Percentiles rank a stretch among this genome's conserved stretches.
These are phyloP conservation scores for Daphne laureola DNA, from an alignment of 441 rosid genomes.

Conservation along the genomic window DNA sequence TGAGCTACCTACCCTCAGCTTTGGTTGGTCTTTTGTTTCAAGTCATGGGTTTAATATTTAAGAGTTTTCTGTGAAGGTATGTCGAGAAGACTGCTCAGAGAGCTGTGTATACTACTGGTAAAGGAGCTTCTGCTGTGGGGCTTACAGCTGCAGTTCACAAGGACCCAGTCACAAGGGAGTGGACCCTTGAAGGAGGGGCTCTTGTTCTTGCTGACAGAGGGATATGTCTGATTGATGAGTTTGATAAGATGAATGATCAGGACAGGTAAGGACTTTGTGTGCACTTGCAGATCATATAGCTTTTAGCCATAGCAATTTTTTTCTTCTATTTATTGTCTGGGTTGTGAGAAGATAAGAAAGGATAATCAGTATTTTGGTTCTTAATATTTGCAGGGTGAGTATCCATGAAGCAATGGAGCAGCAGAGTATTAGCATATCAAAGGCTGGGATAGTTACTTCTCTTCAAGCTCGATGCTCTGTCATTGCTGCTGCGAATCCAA, in stretches of 20 bases:
- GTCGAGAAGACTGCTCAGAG: constrained; percentile 98
- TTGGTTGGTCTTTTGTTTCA: constrained; percentile 4
- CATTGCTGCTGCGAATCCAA: constrained; percentile 95
- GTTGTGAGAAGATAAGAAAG: background rate
- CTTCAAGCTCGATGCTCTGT: constrained; percentile 99
- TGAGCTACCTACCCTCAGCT: constrained; percentile 15
- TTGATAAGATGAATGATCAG: constrained; percentile 99
- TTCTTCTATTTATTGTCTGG: background rate
- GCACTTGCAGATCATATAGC: background rate
- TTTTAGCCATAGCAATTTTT: background rate
- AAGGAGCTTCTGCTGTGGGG: constrained; percentile 99
- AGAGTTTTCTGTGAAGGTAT: constrained; percentile 41
- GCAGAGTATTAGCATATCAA: constrained; percentile 97
- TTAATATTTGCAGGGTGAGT: constrained; percentile 65
- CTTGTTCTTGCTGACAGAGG: constrained; percentile 98
- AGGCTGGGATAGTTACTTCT: constrained; percentile 97
- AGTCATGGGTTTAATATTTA: constrained; percentile 7
- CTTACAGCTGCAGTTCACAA: constrained; percentile 99
- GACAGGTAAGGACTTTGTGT: constrained; percentile 54
- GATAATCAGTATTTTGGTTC: background rate
- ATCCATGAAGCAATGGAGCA: constrained; percentile 99
- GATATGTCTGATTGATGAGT: constrained; percentile 95
- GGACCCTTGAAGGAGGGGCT: constrained; percentile 99
- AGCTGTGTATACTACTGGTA: constrained; percentile 98
- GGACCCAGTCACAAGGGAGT: constrained; percentile 96